These are phyloP conservation scores for Boletus tomentosulus DNA, from an alignment of 768 basidiomycete genomes.

Conservation along the genomic window DNA sequence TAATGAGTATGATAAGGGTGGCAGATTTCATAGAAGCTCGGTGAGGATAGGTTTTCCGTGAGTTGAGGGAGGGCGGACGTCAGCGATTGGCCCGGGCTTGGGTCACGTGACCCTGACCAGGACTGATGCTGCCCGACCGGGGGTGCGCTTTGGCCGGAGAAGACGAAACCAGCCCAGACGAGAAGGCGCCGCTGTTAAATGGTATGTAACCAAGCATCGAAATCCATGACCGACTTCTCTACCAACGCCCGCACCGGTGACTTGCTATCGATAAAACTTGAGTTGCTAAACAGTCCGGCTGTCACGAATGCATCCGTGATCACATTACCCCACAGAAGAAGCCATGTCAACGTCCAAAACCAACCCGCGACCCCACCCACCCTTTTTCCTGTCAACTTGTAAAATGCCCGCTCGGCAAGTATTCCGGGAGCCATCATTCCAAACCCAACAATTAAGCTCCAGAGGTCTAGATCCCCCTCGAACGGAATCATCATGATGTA, in stretches of 20 bases:
- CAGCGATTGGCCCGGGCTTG: too few relatives aligned
- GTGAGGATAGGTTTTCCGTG: too few relatives aligned
- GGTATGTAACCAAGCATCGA: neutral
- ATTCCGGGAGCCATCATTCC: neutral
- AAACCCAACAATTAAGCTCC: neutral
- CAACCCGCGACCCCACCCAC: neutral
- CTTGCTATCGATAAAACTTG: neutral
- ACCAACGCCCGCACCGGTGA: neutral
- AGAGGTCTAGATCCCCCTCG: neutral
- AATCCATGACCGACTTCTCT: neutral
- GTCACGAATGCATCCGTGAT: neutral
- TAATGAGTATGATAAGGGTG: too few relatives aligned
- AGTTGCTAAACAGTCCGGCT: neutral
- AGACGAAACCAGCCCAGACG: too few relatives aligned
- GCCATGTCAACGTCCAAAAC: neutral
- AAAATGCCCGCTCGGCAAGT: neutral
- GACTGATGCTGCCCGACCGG: too few relatives aligned
- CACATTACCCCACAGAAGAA: neutral
- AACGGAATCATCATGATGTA: neutral
- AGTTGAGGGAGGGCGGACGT: too few relatives aligned
- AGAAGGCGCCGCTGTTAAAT: neutral
- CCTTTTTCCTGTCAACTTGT: neutral
- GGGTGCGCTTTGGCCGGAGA: too few relatives aligned
- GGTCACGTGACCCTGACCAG: too few relatives aligned
- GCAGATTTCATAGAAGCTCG: too few relatives aligned